Base-by-base conservation (phyloP, 1,284 basidiomycete species). In the Ustilago hordei region DNA sequence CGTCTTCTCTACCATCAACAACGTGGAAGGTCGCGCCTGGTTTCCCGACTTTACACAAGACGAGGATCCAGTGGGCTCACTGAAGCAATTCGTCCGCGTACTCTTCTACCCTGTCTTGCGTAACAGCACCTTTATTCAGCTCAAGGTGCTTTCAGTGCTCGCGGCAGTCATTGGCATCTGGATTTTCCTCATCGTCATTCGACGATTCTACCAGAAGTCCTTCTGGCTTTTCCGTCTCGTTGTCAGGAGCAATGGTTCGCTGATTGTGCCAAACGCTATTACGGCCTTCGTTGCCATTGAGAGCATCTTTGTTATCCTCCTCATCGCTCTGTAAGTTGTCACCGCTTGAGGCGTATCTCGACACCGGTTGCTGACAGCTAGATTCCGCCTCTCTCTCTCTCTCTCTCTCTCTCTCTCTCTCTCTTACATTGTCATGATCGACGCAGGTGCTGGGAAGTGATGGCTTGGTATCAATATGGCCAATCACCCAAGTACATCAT, bases 261-360 rank as follows among this genome's bases (percentile, higher is more conserved):
- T 77, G 6, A 57, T 77, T 13, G 70, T 74, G 32, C 75, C 75
- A 13, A 77, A 74, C 36, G 66, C 75, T 11, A 60, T 74, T 56
- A 64, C 68, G 9, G 32, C 60, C 12, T 74, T 73, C 36, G 58
- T 63, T 31, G 57, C 60, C 31, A 54, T 73, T 39, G 74, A 69
- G 53, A 64, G 60, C 36, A 53, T 43, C 2, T 76, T 67, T 58
- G 50, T 61, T 23, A 60, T 64, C 23, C 48, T 69, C 9, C 58
- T 76, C 8, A 72, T 76, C 28, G 61, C 65, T 6, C 47, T 73
- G 64, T 75, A 62, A 71, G 73, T 67, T 4, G 8, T 23, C 7
- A 31, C 8, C 23, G 19, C 4, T 11, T 5, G 32, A 3, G 9
- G 19, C 4, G 5, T 53, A 13, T 6, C 19, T 55, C 35, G 1